Conservation (phyloP, 257 asterid genomes). For the Pogostemon cablin region DNA sequence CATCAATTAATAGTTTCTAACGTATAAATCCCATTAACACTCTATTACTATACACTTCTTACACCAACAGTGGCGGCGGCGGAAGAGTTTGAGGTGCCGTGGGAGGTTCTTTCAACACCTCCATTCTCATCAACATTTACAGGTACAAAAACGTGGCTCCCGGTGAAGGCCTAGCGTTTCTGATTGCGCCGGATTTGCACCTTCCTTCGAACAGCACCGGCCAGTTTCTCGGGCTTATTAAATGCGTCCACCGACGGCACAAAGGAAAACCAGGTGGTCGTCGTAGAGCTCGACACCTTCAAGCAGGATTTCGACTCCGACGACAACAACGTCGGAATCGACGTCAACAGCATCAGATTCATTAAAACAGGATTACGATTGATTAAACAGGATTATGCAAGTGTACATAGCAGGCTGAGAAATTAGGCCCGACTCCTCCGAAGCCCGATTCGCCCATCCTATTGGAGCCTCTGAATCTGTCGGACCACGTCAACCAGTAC, state of each 20-base stretch:
- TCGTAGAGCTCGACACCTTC: slow-evolving; percentile 84
- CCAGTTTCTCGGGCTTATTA: slow-evolving; percentile 74
- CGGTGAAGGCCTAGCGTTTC: slow-evolving; percentile 79
- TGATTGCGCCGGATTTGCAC: slow-evolving; percentile 54
- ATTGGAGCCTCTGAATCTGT: slow-evolving; percentile 43
- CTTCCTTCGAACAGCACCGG: slow-evolving; percentile 63
- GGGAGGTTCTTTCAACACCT: slow-evolving; percentile 67
- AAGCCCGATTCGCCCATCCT: slow-evolving; percentile 47
- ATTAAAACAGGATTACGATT: slow-evolving; percentile 52
- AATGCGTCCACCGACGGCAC: slow-evolving; percentile 61
- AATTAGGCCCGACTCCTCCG: slow-evolving; percentile 49
- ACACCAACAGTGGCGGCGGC: too few species aligned
- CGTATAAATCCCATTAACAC: too few species aligned
- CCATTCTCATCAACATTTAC: slow-evolving; percentile 66
- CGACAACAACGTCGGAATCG: slow-evolving; percentile 70
- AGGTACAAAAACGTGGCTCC: slow-evolving; percentile 12
- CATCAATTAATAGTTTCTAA: too few species aligned
- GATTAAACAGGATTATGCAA: slow-evolving; percentile 34
- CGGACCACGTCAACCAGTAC: slow-evolving; percentile 42
- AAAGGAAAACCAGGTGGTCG: slow-evolving; percentile 51
- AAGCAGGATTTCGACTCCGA: slow-evolving; percentile 78
- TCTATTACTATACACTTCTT: too few species aligned
- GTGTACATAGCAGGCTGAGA: slow-evolving; percentile 46
- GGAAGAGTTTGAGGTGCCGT: slow-evolving; percentile 34
- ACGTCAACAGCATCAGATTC: slow-evolving; percentile 62